Base-by-base conservation (phyloP, 2,329 filamentous ascomycete genomes). In the Fusarium algeriense region DNA sequence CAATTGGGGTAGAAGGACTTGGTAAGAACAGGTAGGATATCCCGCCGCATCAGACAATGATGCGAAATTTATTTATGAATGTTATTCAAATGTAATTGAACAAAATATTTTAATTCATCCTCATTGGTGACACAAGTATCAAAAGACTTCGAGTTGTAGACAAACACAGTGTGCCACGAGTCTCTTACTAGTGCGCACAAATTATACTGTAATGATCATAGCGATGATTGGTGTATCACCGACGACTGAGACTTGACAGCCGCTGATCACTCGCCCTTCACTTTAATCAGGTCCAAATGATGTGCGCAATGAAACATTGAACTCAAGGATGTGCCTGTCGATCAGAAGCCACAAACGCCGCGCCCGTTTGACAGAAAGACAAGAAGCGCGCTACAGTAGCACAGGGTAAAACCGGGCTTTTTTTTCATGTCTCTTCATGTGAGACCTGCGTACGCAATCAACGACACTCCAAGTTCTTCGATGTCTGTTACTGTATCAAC, bases 401-500 rank as follows among this genome's bases (percentile, higher is more conserved):
- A 71, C 63, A 58, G 40, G 32, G 41, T 6, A 35, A 38, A 58
- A 52, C 45, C 60, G 38, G 44, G 50, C 28, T 48, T 41, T 59
- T 41, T 59, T 65, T 17, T 11, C 23, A 46, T 64, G 50, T 50
- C 26, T 64, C 30, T 40, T 40, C 12, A 35, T 60, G 32, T 69
- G 64, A 71, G 64, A 71, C 68, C 34, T 57, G 45, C 43, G 52
- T 69, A 61, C 68, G 64, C 54, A 71, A 71, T 69, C 63, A 44
- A 49, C 57, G 23, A 40, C 48, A 43, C 19, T 23, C 26, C 34
- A 15, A 32, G 23, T 37, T 23, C 37, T 26, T 37, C 14, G 14
- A 23, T 56, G 38, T 37, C 28, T 28, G 28, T 45, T 15, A 30
- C 35, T 35, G 28, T 32, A 37, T 43, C 37, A 34, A 17, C 23